Evolutionary conservation across 305 asterid species (phyloP).

Genomic region (Solanum hybrid): DNA sequence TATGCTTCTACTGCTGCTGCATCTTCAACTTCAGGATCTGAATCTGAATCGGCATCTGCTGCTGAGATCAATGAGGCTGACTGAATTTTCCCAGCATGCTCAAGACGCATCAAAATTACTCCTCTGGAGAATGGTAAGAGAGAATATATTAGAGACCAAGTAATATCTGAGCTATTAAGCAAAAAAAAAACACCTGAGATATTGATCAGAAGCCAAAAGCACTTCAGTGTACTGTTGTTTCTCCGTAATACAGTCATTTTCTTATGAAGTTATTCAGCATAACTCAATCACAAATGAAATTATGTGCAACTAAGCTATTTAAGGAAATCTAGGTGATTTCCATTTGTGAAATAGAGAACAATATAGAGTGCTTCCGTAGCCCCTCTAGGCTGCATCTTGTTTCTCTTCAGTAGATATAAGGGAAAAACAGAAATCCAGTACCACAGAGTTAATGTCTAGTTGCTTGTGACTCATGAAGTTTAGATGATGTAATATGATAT

Average conservation of each 20-base stretch:
- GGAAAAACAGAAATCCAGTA: neutral
- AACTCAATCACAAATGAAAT: neutral
- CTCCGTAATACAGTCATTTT: neutral
- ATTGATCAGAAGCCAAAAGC: neutral
- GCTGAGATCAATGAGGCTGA: conserved; percentile 88
- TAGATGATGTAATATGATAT: neutral
- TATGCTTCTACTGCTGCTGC: conserved; percentile 27
- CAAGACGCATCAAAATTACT: conserved; percentile 93
- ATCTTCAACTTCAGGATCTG: conserved; percentile 42
- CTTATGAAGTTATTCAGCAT: neutral
- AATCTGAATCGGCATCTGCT: conserved; percentile 35
- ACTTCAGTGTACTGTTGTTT: neutral
- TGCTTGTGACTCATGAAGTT: neutral
- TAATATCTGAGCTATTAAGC: neutral
- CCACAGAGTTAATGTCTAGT: neutral
- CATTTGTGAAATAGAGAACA: neutral
- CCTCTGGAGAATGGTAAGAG: conserved; percentile 40
- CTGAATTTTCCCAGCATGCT: conserved; percentile 86
- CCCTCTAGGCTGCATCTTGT: neutral
- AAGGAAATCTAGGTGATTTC: neutral
- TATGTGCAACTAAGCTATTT: neutral
- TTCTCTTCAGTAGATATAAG: neutral
- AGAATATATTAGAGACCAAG: neutral
- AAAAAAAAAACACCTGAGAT: neutral
- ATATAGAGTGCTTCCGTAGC: neutral